These are phyloP conservation scores for Volvox carteri DNA, from an alignment of 163 green algal genomes.

Conservation along the genomic window DNA sequence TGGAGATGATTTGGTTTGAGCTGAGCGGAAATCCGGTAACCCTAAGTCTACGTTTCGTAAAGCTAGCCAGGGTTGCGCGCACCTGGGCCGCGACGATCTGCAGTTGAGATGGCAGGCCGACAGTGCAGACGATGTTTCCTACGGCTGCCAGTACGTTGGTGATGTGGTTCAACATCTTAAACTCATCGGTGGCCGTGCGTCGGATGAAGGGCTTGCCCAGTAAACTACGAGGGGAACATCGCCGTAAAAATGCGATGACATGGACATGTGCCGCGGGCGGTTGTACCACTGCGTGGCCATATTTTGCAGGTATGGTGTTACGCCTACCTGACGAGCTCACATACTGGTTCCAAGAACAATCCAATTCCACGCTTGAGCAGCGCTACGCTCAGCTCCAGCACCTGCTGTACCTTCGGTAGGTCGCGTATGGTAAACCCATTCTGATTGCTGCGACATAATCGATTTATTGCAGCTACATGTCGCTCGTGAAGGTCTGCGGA, in stretches of 20 bases:
- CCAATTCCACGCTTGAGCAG: conserved; percentile 52
- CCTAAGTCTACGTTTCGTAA: no score
- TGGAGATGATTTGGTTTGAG: no score
- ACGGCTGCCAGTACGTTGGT: conserved; percentile 61
- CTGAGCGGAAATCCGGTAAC: no score
- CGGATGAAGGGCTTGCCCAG: conserved; percentile 66
- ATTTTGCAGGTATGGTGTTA: no score
- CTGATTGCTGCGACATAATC: conserved; percentile 55
- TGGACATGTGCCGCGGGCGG: conserved; percentile 29
- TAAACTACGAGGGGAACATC: background rate
- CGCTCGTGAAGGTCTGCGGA: conserved; percentile 63
- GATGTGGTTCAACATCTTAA: conserved; percentile 69
- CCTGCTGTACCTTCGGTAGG: conserved; percentile 64
- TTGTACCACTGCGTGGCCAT: no score
- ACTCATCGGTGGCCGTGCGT: conserved; percentile 66
- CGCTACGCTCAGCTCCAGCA: conserved; percentile 63
- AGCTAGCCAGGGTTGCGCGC: background rate
- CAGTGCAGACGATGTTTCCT: conserved; percentile 20
- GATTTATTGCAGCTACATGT: conserved; percentile 61
- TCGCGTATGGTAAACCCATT: conserved; percentile 68
- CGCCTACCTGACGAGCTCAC: conserved; percentile 63
- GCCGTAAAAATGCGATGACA: background rate
- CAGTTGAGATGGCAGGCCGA: conserved; percentile 52
- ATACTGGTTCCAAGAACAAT: conserved; percentile 60
- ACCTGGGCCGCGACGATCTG: conserved; percentile 66